A percentile compares a stretch with the other conserved stretches of the same genome.
These are phyloP conservation scores for Dalbergia cultrata DNA, from an alignment of 306 rosid genomes.

Conservation along the genomic window DNA sequence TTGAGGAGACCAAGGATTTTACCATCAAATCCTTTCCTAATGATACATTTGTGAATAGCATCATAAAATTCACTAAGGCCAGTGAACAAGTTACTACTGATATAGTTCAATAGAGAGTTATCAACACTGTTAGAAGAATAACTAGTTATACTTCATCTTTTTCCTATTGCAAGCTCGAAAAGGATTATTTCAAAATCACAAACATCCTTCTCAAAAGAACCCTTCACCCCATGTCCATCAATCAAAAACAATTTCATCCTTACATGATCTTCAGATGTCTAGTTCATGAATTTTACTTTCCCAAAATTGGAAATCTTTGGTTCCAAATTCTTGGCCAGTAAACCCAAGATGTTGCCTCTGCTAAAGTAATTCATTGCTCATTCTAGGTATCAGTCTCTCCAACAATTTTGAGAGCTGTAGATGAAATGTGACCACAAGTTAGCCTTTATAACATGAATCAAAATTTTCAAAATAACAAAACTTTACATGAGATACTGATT, in stretches of 20 bases:
- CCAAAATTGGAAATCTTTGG: slow-evolving; percentile 55
- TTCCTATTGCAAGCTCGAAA: slow-evolving; percentile 53
- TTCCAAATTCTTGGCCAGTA: slow-evolving; percentile 48
- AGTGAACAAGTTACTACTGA: slow-evolving; percentile 24
- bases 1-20: slow-evolving; percentile 36
- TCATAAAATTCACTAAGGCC: slow-evolving; percentile 12
- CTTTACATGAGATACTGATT: background rate
- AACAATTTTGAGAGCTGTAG: slow-evolving; percentile 41
- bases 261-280: background rate
- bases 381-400: slow-evolving; percentile 40
- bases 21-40: slow-evolving; percentile 46
- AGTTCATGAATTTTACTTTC: slow-evolving; percentile 33
- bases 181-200: slow-evolving; percentile 51
- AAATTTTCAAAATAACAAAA: background rate
- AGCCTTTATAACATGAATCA: background rate
- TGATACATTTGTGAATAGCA: slow-evolving; percentile 29
- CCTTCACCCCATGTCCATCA: slow-evolving; percentile 25
- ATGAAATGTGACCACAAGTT: background rate
- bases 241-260: slow-evolving; percentile 23
- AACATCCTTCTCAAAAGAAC: slow-evolving; percentile 47
- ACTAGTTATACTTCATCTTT: slow-evolving; percentile 10
- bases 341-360: slow-evolving; percentile 42
- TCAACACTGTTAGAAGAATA: slow-evolving; percentile 30
- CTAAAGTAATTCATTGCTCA: slow-evolving; percentile 52
- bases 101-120: slow-evolving; percentile 16